Evolutionary conservation across 768 basidiomycete genomes (phyloP), one percentile per base, ranked within the genome.

Genomic region (Pleurotus platypus): DNA sequence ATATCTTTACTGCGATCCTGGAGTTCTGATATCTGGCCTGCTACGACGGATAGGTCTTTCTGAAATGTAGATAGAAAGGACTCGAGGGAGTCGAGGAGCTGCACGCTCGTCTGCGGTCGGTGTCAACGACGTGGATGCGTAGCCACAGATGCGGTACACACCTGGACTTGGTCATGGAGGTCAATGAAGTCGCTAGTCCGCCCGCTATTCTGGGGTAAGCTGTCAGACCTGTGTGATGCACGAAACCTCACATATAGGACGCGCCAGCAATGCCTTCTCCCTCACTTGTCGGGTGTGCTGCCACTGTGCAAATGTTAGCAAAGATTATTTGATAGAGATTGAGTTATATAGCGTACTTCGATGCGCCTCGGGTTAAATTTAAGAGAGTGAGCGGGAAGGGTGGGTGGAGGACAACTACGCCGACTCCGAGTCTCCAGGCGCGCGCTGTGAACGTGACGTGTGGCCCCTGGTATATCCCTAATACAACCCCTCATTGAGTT

Each of bases 31-130:
- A 99, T 96, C 69, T 99, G 95, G 2, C 94, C 92, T 2, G 97
- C 98, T 8, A 98, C 97, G 1, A 89, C 87, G 4, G 93, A 90
- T 18, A 99, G 78, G 70, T 99, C 96, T 63, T 80, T 89, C 71
- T 98, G 96, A 66, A 99, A 99, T 0, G 92, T 97, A 2, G 93
- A 94, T 9, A 99, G 80, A 70, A 98, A 98, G 1, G 85, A 79
- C 62, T 97, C 89, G 2, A 99, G 79, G 1, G 92, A 92, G 66
- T 93, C 87, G 54, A 99, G 78, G 16, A 98, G 81, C 58, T 78
- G 79, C 12, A 91, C 81, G 65, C 95, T 96, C 13, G 92, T 89
- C 96, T 99, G 68, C 6, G 22, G 20, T 26, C 37, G 39, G 40
- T 26, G 55, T 62, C 38, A 53, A 57, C 57, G 61, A 56, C 49